phyloP scores from a whole-genome alignment of 2,329 filamentous ascomycete genomes.

The Podosphaera aphanis region DNA sequence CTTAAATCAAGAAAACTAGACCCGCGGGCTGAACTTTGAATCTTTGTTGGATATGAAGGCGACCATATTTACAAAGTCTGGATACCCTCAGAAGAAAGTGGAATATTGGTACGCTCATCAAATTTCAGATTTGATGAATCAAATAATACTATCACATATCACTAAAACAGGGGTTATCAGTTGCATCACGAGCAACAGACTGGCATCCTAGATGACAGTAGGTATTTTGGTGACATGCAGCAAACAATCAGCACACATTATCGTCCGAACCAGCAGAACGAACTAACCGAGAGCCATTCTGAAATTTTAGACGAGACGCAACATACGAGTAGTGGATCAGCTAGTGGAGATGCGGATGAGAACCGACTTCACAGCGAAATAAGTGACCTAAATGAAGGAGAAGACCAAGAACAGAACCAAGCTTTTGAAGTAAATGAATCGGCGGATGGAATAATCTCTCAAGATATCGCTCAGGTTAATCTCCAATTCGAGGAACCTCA shows the following conservation, averaged over 20 bases:
- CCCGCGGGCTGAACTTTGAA: background rate
- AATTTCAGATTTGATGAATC: constrained; percentile 1
- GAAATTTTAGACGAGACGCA: background rate
- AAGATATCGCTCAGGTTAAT: background rate
- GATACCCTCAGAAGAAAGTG: background rate
- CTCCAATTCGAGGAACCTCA: background rate
- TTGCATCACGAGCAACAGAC: background rate
- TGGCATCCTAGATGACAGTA: background rate
- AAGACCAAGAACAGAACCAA: background rate
- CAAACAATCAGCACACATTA: background rate
- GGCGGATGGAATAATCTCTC: background rate
- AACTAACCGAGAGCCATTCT: background rate
- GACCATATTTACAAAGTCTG: background rate
- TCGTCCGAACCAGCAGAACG: background rate
- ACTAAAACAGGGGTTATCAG: background rate
- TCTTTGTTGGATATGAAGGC: background rate
- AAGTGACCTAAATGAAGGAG: background rate
- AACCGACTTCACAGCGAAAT: background rate
- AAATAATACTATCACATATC: background rate
- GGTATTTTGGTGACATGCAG: background rate
- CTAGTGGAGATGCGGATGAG: background rate
- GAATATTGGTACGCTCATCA: background rate
- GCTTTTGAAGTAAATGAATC: background rate
- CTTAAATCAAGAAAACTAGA: background rate
- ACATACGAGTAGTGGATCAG: too few species aligned